phyloP scores from a whole-genome alignment of 2,329 filamentous ascomycete genomes.

The Penicillium paneum region DNA sequence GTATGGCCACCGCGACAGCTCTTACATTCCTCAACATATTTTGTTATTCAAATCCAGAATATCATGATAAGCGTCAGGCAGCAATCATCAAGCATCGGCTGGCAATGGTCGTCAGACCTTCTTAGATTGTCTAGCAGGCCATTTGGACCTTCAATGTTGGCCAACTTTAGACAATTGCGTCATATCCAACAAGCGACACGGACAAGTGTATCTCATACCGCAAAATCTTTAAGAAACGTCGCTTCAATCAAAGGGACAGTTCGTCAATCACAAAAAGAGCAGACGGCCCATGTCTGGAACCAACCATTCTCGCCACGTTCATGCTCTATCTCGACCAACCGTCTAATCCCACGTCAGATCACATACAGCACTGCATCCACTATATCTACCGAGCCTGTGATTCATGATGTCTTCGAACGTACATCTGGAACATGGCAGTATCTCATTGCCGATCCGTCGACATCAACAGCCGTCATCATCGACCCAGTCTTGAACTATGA shows the following conservation, averaged over 20 bases:
- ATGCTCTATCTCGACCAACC: not conserved
- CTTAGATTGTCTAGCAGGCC: not conserved
- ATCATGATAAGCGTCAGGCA: not conserved
- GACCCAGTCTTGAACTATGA: conserved; percentile 62
- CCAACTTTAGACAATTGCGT: not conserved
- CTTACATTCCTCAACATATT: not conserved
- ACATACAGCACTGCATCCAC: conserved; percentile 10
- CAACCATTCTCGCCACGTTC: not conserved
- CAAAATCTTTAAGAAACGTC: not conserved
- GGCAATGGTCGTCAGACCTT: not conserved
- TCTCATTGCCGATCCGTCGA: conserved; percentile 54
- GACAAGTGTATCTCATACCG: not conserved
- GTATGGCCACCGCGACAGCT: not conserved
- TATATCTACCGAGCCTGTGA: conserved; percentile 15
- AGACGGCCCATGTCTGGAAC: not conserved
- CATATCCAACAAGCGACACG: not conserved
- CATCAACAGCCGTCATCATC: conserved; percentile 54
- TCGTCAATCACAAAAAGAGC: not conserved
- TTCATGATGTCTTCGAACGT: conserved; percentile 37
- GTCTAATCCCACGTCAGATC: not conserved
- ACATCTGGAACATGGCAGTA: conserved; percentile 61
- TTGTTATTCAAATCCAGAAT: not conserved
- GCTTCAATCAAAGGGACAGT: not conserved
- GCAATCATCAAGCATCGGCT: not conserved
- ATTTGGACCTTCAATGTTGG: not conserved